Evolutionary conservation across 2,329 filamentous ascomycete genomes (phyloP), one percentile per base, ranked within the genome.

Genomic region (Colletotrichum australisinense): DNA sequence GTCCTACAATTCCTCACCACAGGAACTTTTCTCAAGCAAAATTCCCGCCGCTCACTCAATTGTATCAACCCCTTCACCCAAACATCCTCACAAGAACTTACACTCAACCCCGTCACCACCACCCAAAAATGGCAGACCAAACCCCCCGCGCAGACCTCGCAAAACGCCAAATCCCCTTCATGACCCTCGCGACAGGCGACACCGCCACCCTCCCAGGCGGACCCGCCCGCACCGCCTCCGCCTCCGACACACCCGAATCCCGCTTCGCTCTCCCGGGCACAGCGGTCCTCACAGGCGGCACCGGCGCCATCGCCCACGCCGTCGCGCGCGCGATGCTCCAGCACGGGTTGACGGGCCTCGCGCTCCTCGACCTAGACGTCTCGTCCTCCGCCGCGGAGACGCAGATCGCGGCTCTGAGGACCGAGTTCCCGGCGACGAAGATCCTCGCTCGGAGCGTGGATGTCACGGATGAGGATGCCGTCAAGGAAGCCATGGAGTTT

Each of bases 251-350:
- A 6, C 63, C 67, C 0, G 42, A 38, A 6, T 71, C 76, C 5
- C 79, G 82, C 24, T 84, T 84, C 76, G 70, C 78, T 4, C 72
- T 83, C 35, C 42, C 68, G 0, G 81, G 81, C 22, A 81, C 80
- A 49, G 80, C 77, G 49, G 77, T 81, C 86, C 87, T 94, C 14
- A 93, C 92, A 0, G 92, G 92, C 22, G 92, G 92, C 38, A 88
- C 90, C 16, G 93, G 93, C 4, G 90, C 88, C 12, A 84, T 93
- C 0, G 92, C 90, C 7, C 84, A 92, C 9, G 84, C 86, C 68
- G 92, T 92, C 3, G 85, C 94, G 22, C 90, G 94, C 59, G 92
- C 92, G 1, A 86, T 94, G 24, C 90, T 94, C 49, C 91, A 94
- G 80, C 92, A 94, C 77, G 92, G 92, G 8, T 83, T 90, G 2